These are phyloP conservation scores for Pichia terricola DNA, from an alignment of 1,139 yeast species.

Conservation along the genomic window DNA sequence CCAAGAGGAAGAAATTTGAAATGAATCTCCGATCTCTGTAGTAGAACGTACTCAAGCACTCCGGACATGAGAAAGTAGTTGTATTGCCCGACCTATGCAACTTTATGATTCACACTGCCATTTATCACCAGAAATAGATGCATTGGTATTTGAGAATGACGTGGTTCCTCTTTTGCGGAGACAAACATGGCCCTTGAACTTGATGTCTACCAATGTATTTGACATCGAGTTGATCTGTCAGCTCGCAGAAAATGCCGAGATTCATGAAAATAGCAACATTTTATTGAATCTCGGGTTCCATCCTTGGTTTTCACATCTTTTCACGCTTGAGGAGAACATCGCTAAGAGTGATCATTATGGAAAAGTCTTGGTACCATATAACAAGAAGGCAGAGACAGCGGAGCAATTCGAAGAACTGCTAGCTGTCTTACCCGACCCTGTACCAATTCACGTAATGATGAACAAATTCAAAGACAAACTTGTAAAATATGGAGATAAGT, in stretches of 20 bases:
- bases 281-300: constrained; percentile 74
- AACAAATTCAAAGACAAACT: constrained; percentile 13
- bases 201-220: constrained; percentile 53
- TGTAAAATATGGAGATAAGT: not conserved
- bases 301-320: constrained; percentile 81
- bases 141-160: constrained; percentile 2
- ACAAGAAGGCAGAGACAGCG: constrained; percentile 1
- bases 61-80: not conserved
- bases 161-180: constrained; percentile 1
- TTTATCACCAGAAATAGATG: constrained; percentile 26
- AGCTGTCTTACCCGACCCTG: constrained; percentile 52
- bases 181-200: constrained; percentile 13
- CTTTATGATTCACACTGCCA: constrained; percentile 61
- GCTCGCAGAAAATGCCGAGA: constrained; percentile 14
- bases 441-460: constrained; percentile 33
- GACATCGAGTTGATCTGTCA: constrained; percentile 33
- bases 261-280: constrained; percentile 23
- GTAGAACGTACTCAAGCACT: too few species aligned
- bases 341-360: constrained; percentile 40
- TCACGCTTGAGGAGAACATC: constrained; percentile 25
- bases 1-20: too few species aligned
- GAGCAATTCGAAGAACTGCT: constrained; percentile 30
- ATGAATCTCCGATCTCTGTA: too few species aligned
- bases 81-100: not conserved
- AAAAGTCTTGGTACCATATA: constrained; percentile 28